Percentiles rank a stretch among this genome's conserved stretches.
phyloP scores from a whole-genome alignment of 2,329 filamentous ascomycete genomes.

The Simplicillium sp. region DNA sequence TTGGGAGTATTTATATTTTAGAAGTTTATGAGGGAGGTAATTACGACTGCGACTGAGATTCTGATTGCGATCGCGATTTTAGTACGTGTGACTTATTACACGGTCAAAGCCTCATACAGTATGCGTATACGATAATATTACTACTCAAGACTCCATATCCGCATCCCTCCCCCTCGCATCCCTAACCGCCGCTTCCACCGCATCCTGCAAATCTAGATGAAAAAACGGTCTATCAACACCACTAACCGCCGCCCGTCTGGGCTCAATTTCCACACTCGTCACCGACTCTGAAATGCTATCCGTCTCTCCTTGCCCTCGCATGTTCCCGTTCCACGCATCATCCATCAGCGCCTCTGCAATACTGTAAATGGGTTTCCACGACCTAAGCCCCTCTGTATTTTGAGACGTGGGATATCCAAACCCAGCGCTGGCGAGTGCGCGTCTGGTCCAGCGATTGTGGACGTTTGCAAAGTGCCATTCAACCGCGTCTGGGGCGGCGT shows the following conservation, averaged over 20 bases:
- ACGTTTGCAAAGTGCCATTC: constrained; percentile 47
- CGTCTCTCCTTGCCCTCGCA: constrained; percentile 1
- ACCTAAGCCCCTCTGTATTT: constrained; percentile 14
- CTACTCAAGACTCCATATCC: constrained; percentile 1
- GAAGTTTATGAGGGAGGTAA: too few relatives aligned
- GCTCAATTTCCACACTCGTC: neutral
- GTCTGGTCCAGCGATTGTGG: constrained; percentile 46
- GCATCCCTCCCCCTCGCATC: constrained; percentile 16
- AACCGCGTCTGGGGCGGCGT: constrained; percentile 36
- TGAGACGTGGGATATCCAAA: constrained; percentile 36
- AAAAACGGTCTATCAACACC: constrained; percentile 37
- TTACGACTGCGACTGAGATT: too few relatives aligned
- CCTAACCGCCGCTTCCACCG: constrained; percentile 24
- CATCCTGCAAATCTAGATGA: constrained; percentile 34
- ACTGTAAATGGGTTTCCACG: constrained; percentile 24
- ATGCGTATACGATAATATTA: too few relatives aligned
- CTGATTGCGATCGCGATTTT: too few relatives aligned
- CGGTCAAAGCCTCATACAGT: too few relatives aligned
- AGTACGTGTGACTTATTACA: too few relatives aligned
- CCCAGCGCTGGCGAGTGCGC: constrained; percentile 44
- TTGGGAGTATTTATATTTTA: too few relatives aligned
- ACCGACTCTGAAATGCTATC: neutral
- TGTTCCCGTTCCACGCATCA: constrained; percentile 1
- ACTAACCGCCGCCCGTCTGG: constrained; percentile 18
- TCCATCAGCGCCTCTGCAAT: constrained; percentile 16